Evolutionary conservation across 192 early-diverging fungal genomes (phyloP).

Genomic region (Linnemannia hyalina): DNA sequence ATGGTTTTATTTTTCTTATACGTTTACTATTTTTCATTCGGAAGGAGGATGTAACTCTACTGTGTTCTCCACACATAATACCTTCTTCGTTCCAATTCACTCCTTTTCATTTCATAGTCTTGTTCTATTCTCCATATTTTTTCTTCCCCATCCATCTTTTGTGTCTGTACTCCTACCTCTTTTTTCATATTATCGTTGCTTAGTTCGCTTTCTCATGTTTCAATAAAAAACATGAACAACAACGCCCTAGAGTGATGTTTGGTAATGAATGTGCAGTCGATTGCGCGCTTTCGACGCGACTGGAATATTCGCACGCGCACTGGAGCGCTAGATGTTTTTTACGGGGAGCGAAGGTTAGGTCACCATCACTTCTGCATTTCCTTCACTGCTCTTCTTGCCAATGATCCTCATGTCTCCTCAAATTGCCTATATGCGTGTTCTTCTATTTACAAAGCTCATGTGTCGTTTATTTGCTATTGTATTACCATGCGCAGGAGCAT

Average conservation of each 20-base stretch:
- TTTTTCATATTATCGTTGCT: not conserved
- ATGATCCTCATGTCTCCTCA: no score
- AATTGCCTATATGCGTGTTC: no score
- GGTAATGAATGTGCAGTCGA: no score
- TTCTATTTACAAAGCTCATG: no score
- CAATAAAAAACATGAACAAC: not conserved
- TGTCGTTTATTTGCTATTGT: no score
- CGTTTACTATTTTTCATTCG: not conserved
- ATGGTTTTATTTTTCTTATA: not conserved
- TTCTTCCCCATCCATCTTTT: slow-evolving; percentile 4
- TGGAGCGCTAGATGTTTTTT: no score
- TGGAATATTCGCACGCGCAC: no score
- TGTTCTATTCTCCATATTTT: slow-evolving; percentile 13
- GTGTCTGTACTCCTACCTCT: slow-evolving; percentile 3
- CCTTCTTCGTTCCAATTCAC: not conserved
- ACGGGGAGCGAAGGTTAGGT: no score
- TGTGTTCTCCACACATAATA: not conserved
- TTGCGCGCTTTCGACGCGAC: no score
- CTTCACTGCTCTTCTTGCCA: no score
- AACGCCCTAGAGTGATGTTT: not conserved
- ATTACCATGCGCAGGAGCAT: no score
- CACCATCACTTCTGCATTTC: no score
- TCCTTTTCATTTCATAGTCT: not conserved
- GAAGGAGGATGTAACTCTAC: not conserved
- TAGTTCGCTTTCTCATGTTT: not conserved